Evolutionary conservation across 2,329 filamentous ascomycete species (phyloP), one percentile per base, ranked within the genome.

Genomic region (Colletotrichum abscissum): DNA sequence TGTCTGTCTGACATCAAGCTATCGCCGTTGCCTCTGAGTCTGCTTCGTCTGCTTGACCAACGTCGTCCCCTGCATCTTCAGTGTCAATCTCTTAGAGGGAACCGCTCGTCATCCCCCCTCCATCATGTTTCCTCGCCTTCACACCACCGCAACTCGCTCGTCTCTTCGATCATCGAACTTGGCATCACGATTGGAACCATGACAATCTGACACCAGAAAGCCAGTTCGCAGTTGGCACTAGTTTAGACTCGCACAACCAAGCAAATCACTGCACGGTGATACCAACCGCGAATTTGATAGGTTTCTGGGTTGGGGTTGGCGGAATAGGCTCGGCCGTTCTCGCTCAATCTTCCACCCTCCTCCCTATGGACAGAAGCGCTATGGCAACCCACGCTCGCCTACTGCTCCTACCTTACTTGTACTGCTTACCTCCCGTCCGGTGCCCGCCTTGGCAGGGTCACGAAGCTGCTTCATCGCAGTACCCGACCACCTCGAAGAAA

Each of bases 371-470:
- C 49, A 33, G 33, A n/a, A 38, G 22, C 70, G 70, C 70, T 73
- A 62, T 65, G 66, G 55, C 70, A 62, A 65, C 33, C 19, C 49
- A 24, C 24, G 38, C 30, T 24, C 14, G 24, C 7, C 35, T n/a
- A 16, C 38, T n/a, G 6, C 35, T 16, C 38, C 38, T 16, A 42
- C 38, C 38, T 42, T 42, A 42, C n/a, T n/a, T n/a, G n/a, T n/a
- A n/a, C 38, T 42, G 38, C 38, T 9, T 65, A 22, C 65, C 46
- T 72, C 69, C 69, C 69, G 64, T 35, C 28, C 57, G 26, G 33
- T 30, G 38, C 57, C 65, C 70, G 70, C 67, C 70, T 73, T 73
- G 70, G 70, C 70, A 73, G 70, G 70, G 70, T 70, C 70, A 65
- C 70, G 30, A 69, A 62, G 60, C 52, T 62, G 56, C 70, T 60